phyloP scores from a whole-genome alignment of 1,284 basidiomycete genomes.

The Schizophyllum amplum region DNA sequence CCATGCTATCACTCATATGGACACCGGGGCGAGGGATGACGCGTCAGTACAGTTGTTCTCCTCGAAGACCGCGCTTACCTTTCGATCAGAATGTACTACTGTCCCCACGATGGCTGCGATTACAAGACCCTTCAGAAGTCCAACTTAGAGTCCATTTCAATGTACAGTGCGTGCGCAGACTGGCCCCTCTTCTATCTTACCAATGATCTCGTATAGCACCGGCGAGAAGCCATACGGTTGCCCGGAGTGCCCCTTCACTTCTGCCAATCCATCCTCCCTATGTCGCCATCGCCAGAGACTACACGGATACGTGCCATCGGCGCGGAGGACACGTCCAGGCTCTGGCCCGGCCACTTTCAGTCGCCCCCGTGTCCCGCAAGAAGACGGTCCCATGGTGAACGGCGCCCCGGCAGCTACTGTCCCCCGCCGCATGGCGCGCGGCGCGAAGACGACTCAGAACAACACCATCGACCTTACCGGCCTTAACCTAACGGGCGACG shows the following conservation, averaged over 20 bases:
- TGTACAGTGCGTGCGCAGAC: slow-evolving; percentile 9
- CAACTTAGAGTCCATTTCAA: slow-evolving; percentile 14
- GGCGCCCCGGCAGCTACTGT: not conserved
- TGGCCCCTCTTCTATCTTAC: not conserved
- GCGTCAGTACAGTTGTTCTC: not conserved
- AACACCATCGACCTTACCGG: not conserved
- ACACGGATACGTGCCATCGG: slow-evolving; percentile 9
- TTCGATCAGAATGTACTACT: slow-evolving; percentile 9
- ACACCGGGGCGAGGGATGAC: not conserved
- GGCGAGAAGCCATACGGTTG: slow-evolving; percentile 14
- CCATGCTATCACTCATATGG: not conserved
- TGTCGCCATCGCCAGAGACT: slow-evolving; percentile 13
- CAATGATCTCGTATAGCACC: slow-evolving; percentile 5
- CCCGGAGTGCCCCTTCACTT: slow-evolving; percentile 13
- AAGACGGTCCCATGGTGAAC: not conserved
- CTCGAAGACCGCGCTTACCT: not conserved
- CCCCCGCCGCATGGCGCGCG: not conserved
- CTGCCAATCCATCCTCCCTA: slow-evolving; percentile 13
- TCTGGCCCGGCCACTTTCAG: not conserved
- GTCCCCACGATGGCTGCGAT: slow-evolving; percentile 10
- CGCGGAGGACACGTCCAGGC: not conserved
- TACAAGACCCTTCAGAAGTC: slow-evolving; percentile 13
- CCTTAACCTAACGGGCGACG: not conserved
- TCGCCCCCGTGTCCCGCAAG: not conserved
- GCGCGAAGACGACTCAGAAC: not conserved